These are phyloP conservation scores for Phaffia australis DNA, from an alignment of 768 basidiomycete genomes.

Conservation along the genomic window DNA sequence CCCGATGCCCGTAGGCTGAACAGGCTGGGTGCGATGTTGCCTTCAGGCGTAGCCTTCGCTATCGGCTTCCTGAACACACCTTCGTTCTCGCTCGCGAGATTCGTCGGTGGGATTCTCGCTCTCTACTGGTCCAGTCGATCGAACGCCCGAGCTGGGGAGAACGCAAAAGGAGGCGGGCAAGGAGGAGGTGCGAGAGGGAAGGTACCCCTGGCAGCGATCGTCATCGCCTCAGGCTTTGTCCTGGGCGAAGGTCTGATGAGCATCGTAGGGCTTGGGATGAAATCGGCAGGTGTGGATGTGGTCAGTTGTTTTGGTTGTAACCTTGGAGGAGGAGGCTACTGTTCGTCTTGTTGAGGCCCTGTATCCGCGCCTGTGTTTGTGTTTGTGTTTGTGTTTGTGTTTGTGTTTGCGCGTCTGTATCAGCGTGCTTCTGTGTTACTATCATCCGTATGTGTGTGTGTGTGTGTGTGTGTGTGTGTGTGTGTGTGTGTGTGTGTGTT, in stretches of 20 bases:
- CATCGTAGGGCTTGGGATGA: conserved; percentile 61
- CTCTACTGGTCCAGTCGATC: conserved; percentile 36
- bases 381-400: no score
- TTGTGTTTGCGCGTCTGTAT: no score
- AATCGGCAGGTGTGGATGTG: conserved; percentile 61
- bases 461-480: no score
- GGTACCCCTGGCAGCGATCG: conserved; percentile 41
- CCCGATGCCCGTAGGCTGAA: conserved; percentile 25
- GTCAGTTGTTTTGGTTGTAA: conserved; percentile 77
- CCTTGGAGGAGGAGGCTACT: conserved; percentile 34
- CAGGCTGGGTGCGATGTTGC: conserved; percentile 51
- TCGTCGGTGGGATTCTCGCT: conserved; percentile 77
- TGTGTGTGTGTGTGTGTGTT: no score
- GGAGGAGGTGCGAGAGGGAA: no score
- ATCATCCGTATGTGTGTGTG: no score
- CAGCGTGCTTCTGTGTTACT: no score
- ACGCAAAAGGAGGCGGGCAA: no score
- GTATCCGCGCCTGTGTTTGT: neutral
- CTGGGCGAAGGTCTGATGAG: conserved; percentile 88
- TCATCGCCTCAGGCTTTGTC: conserved; percentile 89
- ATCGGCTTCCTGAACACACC: conserved; percentile 82
- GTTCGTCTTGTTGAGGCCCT: conserved; percentile 17
- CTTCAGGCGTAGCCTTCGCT: conserved; percentile 77
- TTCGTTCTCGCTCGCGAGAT: conserved; percentile 79
- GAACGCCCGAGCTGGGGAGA: no score